Base-by-base conservation (phyloP, 2,329 filamentous ascomycete genomes). In the Trichoderma polysporum region DNA sequence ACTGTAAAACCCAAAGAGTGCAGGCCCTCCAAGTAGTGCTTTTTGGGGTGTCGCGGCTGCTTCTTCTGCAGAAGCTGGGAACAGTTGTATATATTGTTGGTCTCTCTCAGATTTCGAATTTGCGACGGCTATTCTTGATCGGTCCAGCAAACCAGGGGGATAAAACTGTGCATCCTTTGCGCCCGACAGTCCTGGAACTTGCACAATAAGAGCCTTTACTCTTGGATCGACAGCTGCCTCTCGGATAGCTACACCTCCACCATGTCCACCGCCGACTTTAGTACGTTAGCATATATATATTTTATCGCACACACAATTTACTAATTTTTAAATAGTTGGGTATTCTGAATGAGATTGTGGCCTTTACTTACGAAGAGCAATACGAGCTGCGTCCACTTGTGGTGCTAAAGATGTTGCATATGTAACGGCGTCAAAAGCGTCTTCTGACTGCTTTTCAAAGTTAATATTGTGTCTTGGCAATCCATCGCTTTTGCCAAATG, bases 251-350 rank as follows among this genome's bases (percentile, higher is more conserved):
- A 45, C 4, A 10, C 39, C 39, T 45, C 39, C 39, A 9, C 39
- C 39, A 45, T 45, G 39, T 10, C 39, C 39, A 45, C 39, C 39
- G 8, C 39, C 39, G 13, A 45, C 39, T 45, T 15, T 4, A 45
- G n/a, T 3, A 45, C 2, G 39, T 45, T 12, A 45, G 39, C n/a
- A 12, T 45, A 8, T 45, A 45, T 45, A 19, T 7, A 19, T 9
- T n/a, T n/a, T n/a, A n/a, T n/a, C n/a, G n/a, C n/a, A n/a, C n/a
- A n/a, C n/a, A n/a, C n/a, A n/a, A n/a, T n/a, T n/a, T n/a, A n/a
- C n/a, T n/a, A 8, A 19, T 1, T n/a, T 1, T 5, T 1, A 19
- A 12, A n/a, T 7, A 10, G 1, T 10, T 6, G 8, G 9, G 10
- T 19, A 4, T 12, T 19, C 0, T 45, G 2, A 3, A 2, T 12